Base-by-base conservation (phyloP, 148 eudicot genomes). In the Fagopyrum tataricum region DNA sequence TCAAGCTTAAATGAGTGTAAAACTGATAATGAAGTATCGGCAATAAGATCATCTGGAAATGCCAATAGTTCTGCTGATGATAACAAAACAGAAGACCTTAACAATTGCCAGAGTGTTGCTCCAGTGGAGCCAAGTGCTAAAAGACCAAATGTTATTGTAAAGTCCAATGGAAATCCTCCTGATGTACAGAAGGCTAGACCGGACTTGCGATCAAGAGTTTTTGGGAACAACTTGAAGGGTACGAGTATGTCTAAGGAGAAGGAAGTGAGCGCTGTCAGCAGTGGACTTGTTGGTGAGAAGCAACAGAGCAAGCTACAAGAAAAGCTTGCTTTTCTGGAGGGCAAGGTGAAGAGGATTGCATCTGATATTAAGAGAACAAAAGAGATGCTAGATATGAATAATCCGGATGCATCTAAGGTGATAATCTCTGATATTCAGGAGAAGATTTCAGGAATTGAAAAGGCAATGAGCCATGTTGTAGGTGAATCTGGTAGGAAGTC, bases 281-380 rank as follows among this genome's bases (percentile, higher is more conserved):
- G 5, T 78, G 77, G 81, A 23, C 44, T 77, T 52, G 76, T 52
- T 53, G 77, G 55, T 56, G 78, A 79, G 37, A 91, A 88, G 83
- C 78, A 84, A 44, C 82, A 89, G 1, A 91, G 90, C 78, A 90
- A 84, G 79, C 77, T 94, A 43, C 98, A 91, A 17, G 98, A 90
- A 77, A 91, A 90, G 83, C 90, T 94, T 68, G 97, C 98, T 0
- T 87, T 82, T 80, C 80, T 94, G 82, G 97, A 94, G 78, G 98
- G 91, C 52, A 94, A 88, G 77, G 97, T 94, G 74, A 90, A 91
- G 84, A 83, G 91, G 78, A 94, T 94, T 67, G 91, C 97, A n/a
- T 81, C 91, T 13, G 98, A 94, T 80, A 94, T 94, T 62, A 91
- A 89, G 87, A 87, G 84, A 85, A 91, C 98, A 0, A 94, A 94